A percentile compares a stretch with the other conserved stretches of the same genome.
Conservation (phyloP, 78 protist genomes). For the Trichosphaerium sp. region DNA sequence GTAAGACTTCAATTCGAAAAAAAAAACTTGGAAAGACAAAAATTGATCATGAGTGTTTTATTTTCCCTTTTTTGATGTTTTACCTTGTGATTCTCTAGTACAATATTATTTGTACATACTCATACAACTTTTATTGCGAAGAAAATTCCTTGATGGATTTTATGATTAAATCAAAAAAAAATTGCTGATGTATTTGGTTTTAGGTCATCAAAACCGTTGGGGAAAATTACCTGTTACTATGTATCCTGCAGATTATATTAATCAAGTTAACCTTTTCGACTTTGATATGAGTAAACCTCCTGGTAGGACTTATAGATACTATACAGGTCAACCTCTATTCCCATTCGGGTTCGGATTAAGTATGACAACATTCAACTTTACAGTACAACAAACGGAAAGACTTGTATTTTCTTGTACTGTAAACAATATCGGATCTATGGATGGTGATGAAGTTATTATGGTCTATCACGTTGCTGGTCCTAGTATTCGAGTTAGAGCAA, state of each 20-base stretch:
- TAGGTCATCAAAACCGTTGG: background rate
- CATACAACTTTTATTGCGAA: too few species aligned
- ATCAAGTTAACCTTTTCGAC: background rate
- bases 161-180: too few species aligned
- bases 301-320: slow-evolving; percentile 45
- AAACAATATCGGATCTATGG: background rate
- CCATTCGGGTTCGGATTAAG: background rate
- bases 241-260: slow-evolving; percentile 7
- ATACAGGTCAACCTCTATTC: slow-evolving; percentile 5
- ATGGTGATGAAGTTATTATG: background rate
- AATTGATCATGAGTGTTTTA: too few species aligned
- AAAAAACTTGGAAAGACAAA: too few species aligned
- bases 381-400: background rate
- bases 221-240: slow-evolving; percentile 27
- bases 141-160: too few species aligned
- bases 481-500: background rate
- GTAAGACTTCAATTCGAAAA: too few species aligned
- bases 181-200: too few species aligned
- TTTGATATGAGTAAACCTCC: slow-evolving; percentile 1
- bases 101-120: too few species aligned
- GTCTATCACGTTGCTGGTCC: background rate
- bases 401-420: background rate
- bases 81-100: too few species aligned
- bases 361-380: background rate
- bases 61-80: too few species aligned